A percentile compares a stretch with the other conserved stretches of the same genome.
Evolutionary conservation across 2,329 filamentous ascomycete species (phyloP).

Genomic region (Stagonosporopsis rhizophila): DNA sequence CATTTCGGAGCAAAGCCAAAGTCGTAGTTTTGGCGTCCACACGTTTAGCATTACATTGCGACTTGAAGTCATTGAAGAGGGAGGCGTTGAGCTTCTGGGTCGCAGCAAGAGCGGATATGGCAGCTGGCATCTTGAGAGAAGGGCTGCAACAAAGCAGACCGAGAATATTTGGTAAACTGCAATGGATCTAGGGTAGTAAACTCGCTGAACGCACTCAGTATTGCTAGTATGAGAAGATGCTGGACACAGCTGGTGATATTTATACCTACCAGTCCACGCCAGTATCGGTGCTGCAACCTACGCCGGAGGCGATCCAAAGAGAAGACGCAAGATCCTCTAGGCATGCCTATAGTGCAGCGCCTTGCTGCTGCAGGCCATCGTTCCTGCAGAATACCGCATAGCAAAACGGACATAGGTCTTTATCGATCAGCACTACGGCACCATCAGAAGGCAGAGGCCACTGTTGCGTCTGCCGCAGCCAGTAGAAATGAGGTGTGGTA

Average conservation of each 20-base stretch:
- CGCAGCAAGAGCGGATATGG: conserved; percentile 9
- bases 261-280: neutral
- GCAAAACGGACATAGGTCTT: neutral
- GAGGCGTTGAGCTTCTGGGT: conserved; percentile 4
- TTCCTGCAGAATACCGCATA: neutral
- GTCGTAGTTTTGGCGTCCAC: conserved; percentile 30
- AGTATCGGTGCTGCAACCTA: neutral
- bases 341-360: neutral
- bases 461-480: neutral
- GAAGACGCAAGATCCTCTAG: neutral
- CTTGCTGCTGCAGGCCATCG: neutral
- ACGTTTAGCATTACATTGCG: conserved; percentile 26
- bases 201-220: neutral
- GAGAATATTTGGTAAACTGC: neutral
- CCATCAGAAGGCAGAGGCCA: neutral
- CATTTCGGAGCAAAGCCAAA: conserved; percentile 28
- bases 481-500: neutral
- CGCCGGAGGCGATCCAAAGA: neutral
- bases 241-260: neutral
- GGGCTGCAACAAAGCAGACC: neutral
- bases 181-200: neutral
- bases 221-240: neutral
- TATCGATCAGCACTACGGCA: neutral
- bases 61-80: conserved; percentile 24
- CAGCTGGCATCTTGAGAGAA: conserved; percentile 7